Conservation (phyloP, 176 grass and related monocot species). For the Typha latifolia region DNA sequence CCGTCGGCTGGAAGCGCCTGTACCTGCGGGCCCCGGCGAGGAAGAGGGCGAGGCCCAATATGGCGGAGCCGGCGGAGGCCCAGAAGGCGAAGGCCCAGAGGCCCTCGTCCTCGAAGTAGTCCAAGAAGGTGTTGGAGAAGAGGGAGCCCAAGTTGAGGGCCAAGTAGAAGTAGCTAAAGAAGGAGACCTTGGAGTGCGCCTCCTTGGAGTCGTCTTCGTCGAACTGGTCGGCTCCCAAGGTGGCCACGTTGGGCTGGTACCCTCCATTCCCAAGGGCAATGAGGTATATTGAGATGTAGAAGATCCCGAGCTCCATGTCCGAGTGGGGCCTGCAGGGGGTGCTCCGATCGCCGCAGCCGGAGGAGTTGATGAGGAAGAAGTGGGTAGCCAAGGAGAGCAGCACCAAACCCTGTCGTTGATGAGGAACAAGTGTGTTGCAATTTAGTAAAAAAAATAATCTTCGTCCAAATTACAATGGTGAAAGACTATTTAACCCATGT, state of each 20-base stretch:
- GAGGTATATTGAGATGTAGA: slow-evolving; percentile 88
- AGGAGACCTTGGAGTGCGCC: slow-evolving; percentile 75
- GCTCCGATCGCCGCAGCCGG: slow-evolving; percentile 47
- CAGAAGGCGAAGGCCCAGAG: slow-evolving; percentile 67
- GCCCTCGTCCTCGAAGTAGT: slow-evolving; percentile 74
- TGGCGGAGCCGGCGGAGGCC: slow-evolving; percentile 50
- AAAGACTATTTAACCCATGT: too few species aligned
- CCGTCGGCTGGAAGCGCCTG: slow-evolving; percentile 39
- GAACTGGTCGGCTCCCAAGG: slow-evolving; percentile 91
- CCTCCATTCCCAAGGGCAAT: slow-evolving; percentile 88
- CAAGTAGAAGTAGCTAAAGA: slow-evolving; percentile 99
- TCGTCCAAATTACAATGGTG: too few species aligned
- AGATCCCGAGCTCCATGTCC: slow-evolving; percentile 37
- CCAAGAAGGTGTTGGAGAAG: slow-evolving; percentile 91
- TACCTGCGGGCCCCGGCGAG: slow-evolving; percentile 46
- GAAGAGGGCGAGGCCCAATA: slow-evolving; percentile 48
- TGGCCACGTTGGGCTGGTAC: slow-evolving; percentile 91
- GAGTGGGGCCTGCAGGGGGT: slow-evolving; percentile 49
- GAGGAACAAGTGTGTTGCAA: too few species aligned
- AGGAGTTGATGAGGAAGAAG: slow-evolving; percentile 48
- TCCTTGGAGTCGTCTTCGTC: slow-evolving; percentile 55
- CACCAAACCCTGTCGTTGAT: slow-evolving; percentile 50
- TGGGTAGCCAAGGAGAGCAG: slow-evolving; percentile 53
- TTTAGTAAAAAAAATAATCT: too few species aligned
- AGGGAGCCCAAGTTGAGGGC: slow-evolving; percentile 93